Evolutionary conservation across 2,329 filamentous ascomycete genomes (phyloP), one percentile per base, ranked within the genome.

Genomic region (Trichoderma harzianum): DNA sequence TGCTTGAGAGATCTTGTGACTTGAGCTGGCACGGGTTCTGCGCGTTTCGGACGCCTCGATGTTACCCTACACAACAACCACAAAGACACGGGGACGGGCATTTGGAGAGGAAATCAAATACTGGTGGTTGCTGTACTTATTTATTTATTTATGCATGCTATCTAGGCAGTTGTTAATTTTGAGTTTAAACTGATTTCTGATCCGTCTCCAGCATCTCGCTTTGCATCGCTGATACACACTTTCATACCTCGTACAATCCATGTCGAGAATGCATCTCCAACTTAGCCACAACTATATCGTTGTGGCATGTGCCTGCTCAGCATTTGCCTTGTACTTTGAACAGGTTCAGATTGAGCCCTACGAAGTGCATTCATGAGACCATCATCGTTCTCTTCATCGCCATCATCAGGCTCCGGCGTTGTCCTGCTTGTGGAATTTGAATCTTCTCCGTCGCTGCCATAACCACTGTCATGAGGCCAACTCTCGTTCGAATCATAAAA

Each of bases 1-100:
- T 68, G 65, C 55, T 26, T 51, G 53, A 6, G n/a, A 34, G 53
- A 68, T 68, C 65, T 68, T 68, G 65, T 68, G 65, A 68, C 65
- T 7, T 68, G 55, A 16, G 39, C n/a, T 60, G 26, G 24, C 64
- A 67, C 53, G 64, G 51, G 34, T 58, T 67, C 30, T 58, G 28
- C 7, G 28, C 18, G 3, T 32, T 32, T 28, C 11, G 43, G 7
- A 16, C 14, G 39, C 12, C n/a, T 28, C 36, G 63, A 65, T 65
- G 14, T 28, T 65, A 65, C 43, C 63, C 63, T 65, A 32, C 28
- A 64, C 26, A 7, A 10, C 10, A 2, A 53, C 47, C 2, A 6
- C 43, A n/a, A 21, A 5, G n/a, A 51, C 43, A 47, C 2, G 43
- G 43, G 18, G 1, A 47, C 18, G 39, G 47, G 11, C 47, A 24